Evolutionary conservation across 768 basidiomycete genomes (phyloP).

Genomic region (Boletus reticulatus): DNA sequence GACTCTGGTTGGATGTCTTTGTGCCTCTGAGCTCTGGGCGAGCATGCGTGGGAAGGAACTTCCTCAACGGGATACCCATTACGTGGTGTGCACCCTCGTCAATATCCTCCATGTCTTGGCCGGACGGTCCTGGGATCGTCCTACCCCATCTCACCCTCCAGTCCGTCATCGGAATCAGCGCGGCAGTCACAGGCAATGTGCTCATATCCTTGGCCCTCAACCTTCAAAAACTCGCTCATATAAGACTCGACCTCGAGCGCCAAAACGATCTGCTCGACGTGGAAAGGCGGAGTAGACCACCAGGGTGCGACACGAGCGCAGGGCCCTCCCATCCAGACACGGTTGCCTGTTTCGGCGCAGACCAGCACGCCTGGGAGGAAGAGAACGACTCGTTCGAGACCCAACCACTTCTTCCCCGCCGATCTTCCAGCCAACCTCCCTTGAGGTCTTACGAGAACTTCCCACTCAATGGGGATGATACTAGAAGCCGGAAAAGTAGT

Average conservation of each 20-base stretch:
- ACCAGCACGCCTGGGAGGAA: conserved; percentile 9
- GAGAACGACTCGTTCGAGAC: conserved; percentile 15
- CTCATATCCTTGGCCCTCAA: conserved; percentile 91
- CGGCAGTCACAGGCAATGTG: conserved; percentile 82
- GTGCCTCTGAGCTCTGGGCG: background rate
- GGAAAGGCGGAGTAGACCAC: conserved; percentile 14
- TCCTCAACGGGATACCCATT: background rate
- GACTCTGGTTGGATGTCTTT: background rate
- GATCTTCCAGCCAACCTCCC: conserved; percentile 21
- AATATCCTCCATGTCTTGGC: conserved; percentile 15
- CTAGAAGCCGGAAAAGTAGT: conserved; percentile 28
- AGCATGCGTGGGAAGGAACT: conserved; percentile 21
- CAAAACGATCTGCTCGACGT: conserved; percentile 13
- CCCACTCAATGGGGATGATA: conserved; percentile 20
- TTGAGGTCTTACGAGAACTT: conserved; percentile 16
- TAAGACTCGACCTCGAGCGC: conserved; percentile 50
- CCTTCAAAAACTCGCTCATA: conserved; percentile 89
- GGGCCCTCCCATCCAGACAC: conserved; percentile 1
- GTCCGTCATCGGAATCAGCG: conserved; percentile 73
- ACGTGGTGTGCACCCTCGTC: background rate
- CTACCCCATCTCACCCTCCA: conserved; percentile 55
- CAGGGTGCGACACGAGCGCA: background rate
- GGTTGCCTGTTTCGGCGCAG: background rate
- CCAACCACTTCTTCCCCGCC: conserved; percentile 29
- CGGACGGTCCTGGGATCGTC: conserved; percentile 32